These are phyloP conservation scores for Mortierella sp. DNA, from an alignment of 371 early-diverging fungal genomes.

Conservation along the genomic window DNA sequence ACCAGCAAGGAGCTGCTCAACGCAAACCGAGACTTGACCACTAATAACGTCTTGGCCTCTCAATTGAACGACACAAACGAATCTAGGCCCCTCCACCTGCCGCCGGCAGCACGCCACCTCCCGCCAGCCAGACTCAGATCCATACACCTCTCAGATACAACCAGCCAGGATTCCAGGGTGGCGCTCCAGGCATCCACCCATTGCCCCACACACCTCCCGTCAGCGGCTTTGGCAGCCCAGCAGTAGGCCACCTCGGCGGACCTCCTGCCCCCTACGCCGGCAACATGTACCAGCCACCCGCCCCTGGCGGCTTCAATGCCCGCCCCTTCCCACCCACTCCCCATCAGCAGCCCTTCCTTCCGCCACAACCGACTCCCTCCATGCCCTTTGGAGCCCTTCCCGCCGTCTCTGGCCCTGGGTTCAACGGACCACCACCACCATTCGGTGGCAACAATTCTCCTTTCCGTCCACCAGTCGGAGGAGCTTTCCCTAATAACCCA, in stretches of 20 bases:
- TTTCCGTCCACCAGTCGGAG: conserved; percentile 30
- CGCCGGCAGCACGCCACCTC: conserved; percentile 39
- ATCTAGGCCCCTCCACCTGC: conserved; percentile 41
- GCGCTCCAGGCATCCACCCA: conserved; percentile 21
- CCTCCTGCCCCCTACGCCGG: conserved; percentile 32
- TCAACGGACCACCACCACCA: conserved; percentile 4
- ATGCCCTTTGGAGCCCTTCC: conserved; percentile 21
- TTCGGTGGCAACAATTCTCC: conserved; percentile 24
- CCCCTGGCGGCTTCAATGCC: conserved; percentile 18
- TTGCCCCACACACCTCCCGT: conserved; percentile 33
- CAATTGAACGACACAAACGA: neutral
- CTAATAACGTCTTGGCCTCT: neutral
- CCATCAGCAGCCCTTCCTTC: conserved; percentile 15
- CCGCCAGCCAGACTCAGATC: conserved; percentile 31
- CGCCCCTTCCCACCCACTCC: conserved; percentile 35
- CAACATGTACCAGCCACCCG: conserved; percentile 26
- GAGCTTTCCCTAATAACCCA: conserved; percentile 10
- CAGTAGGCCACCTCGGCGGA: conserved; percentile 14
- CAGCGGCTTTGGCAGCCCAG: conserved; percentile 39
- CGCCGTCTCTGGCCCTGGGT: conserved; percentile 29
- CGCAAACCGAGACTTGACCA: neutral
- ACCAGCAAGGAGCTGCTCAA: neutral
- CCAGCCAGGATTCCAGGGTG: conserved; percentile 39
- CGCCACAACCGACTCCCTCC: conserved; percentile 13
- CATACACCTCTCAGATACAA: conserved; percentile 36